Base-by-base conservation (phyloP, 306 rosid genomes). In the Dalbergia cultrata region DNA sequence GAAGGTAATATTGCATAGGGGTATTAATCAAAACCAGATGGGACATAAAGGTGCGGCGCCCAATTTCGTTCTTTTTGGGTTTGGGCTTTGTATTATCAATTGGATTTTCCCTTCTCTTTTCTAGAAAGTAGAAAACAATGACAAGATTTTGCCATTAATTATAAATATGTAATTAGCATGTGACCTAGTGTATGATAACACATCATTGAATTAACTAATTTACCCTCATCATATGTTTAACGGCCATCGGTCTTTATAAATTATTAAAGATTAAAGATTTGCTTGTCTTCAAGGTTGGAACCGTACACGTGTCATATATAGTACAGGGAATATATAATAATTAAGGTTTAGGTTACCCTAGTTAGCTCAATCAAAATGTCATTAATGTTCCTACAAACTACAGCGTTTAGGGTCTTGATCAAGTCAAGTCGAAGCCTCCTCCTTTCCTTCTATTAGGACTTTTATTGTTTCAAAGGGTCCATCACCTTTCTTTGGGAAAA, bases 21-120 rank as follows among this genome's bases (percentile, higher is more conserved):
- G 64, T 61, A 64, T 18, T 67, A 86, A 73, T 64, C 39, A 54
- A 81, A 80, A 80, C 35, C 19, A 74, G 92, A 89, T 58, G 84
- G 85, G 93, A 90, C 94, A 85, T 82, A 88, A 78, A 84, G 90
- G 76, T 53, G 69, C 86, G 94, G 89, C 92, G 92, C 81, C 88
- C 75, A 87, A 82, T 79, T 76, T 80, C 75, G 58, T 82, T 75
- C 76, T 53, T 62, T 77, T 80, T 72, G 76, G 65, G 11, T 60
- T 82, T 71, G 26, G 67, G 63, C 21, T 63, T 80, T 78, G 85
- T 75, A 84, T 76, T 79, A 60, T 83, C 74, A 13, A 41, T 57
- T 80, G 86, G 83, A 83, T 81, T 85, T 85, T 76, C 74, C 67
- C 33, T 47, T 66, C 34, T 37, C 77, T 76, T 80, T 50, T 88